phyloP scores from a whole-genome alignment of 225 moss, liverwort and hornwort species.

The Sphagnum tenellum region DNA sequence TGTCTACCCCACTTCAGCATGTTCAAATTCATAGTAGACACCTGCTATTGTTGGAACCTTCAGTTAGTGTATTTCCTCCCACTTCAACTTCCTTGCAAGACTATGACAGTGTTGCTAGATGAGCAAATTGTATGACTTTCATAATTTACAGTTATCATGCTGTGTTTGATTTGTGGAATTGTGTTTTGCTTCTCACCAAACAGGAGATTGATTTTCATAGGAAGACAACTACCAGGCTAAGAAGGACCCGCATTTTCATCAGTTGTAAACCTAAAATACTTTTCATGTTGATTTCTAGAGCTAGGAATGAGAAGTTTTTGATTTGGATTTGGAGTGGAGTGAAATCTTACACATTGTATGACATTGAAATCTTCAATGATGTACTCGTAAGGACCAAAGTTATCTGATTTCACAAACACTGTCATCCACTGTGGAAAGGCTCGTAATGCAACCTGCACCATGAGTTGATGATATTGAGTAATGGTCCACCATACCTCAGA shows the following conservation, averaged over 20 bases:
- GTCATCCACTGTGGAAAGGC: slow-evolving; percentile 78
- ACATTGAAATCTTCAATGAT: slow-evolving; percentile 43
- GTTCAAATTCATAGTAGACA: slow-evolving; percentile 56
- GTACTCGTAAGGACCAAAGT: slow-evolving; percentile 31
- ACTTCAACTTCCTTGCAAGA: too few species aligned
- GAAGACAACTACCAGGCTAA: too few species aligned
- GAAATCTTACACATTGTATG: slow-evolving; percentile 11
- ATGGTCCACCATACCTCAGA: too few species aligned
- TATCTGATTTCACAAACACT: slow-evolving; percentile 47
- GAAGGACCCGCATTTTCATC: too few species aligned
- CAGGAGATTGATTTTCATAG: too few species aligned
- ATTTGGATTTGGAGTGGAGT: background rate
- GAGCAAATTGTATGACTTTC: too few species aligned
- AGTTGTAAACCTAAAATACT: too few species aligned
- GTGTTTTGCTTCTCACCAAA: too few species aligned
- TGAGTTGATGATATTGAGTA: too few species aligned
- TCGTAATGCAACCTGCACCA: slow-evolving; percentile 29
- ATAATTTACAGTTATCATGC: too few species aligned
- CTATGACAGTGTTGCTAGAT: background rate
- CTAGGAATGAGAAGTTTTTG: background rate
- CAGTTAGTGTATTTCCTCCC: too few species aligned
- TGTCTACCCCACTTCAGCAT: slow-evolving; percentile 68
- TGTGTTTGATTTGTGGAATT: too few species aligned
- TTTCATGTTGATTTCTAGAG: background rate
- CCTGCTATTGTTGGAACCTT: slow-evolving; percentile 13